phyloP scores from a whole-genome alignment of 1,139 yeast genomes.

The Zygoascus sp. region DNA sequence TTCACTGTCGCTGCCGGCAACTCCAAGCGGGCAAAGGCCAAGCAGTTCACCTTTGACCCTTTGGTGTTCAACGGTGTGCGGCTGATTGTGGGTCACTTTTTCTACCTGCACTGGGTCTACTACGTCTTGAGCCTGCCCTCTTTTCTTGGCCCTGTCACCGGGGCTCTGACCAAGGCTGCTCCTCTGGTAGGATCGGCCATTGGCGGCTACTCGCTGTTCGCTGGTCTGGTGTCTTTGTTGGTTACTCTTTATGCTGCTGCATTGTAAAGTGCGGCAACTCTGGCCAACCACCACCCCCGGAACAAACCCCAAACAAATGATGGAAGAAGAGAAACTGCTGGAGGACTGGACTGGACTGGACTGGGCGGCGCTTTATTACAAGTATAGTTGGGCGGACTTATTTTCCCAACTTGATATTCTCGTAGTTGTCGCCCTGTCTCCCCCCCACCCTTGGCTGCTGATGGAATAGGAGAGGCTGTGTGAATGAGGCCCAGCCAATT shows the following conservation, averaged over 20 bases:
- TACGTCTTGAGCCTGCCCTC: conserved; percentile 7
- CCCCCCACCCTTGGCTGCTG: too few relatives aligned
- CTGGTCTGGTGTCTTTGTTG: conserved; percentile 30
- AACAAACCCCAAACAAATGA: too few relatives aligned
- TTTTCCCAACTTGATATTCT: too few relatives aligned
- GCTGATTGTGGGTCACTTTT: conserved; percentile 43
- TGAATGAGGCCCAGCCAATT: too few relatives aligned
- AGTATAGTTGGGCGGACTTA: too few relatives aligned
- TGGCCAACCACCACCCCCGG: too few relatives aligned
- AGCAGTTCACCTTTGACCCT: conserved; percentile 43
- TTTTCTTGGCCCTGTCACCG: conserved; percentile 15
- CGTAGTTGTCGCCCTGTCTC: too few relatives aligned
- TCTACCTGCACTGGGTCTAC: conserved; percentile 24
- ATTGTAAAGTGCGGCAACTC: background rate
- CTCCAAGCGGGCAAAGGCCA: conserved; percentile 12
- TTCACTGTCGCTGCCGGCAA: conserved; percentile 23
- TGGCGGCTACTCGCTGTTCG: conserved; percentile 35
- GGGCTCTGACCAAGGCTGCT: conserved; percentile 13
- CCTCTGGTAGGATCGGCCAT: conserved; percentile 25
- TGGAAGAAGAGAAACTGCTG: too few relatives aligned
- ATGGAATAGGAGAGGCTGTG: too few relatives aligned
- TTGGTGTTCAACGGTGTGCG: conserved; percentile 52
- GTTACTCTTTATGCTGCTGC: conserved; percentile 33
- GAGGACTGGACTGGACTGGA: too few relatives aligned
- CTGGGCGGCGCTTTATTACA: too few relatives aligned